Percentiles rank a stretch among this genome's conserved stretches.
Conservation (phyloP, 495 filamentous ascomycete species). For the Tetracladium setigerum region DNA sequence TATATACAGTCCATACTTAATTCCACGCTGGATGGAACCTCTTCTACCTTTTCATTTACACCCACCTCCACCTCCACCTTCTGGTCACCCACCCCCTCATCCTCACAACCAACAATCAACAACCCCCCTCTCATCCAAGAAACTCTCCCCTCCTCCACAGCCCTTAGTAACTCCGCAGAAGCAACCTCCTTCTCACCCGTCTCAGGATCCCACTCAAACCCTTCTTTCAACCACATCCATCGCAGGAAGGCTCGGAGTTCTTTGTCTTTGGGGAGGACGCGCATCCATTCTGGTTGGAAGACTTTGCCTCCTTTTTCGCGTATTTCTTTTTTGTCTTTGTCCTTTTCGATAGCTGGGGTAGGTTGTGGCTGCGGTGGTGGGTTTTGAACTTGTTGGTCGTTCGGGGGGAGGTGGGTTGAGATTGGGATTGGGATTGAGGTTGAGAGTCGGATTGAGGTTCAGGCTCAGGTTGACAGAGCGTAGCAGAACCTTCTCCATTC, state of each 20-base stretch:
- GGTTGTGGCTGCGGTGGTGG: background rate
- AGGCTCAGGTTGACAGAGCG: too few relatives aligned
- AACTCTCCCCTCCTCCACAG: conserved; percentile 52
- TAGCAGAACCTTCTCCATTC: conserved; percentile 40
- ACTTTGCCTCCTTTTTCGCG: conserved; percentile 16
- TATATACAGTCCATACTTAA: too few relatives aligned
- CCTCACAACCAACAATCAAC: conserved; percentile 11
- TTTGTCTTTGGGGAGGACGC: conserved; percentile 79
- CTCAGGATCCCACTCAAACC: conserved; percentile 69
- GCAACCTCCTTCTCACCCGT: conserved; percentile 58
- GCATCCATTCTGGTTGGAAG: conserved; percentile 75
- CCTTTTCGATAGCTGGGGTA: background rate
- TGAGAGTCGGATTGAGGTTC: background rate
- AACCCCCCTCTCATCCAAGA: conserved; percentile 41
- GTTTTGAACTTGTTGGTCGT: background rate
- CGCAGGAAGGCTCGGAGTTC: conserved; percentile 78
- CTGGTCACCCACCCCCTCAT: background rate
- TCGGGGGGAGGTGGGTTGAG: too few relatives aligned
- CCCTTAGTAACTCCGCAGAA: conserved; percentile 44
- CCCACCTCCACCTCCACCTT: too few relatives aligned
- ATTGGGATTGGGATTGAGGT: background rate
- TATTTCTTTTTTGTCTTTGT: too few relatives aligned
- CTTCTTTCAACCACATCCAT: conserved; percentile 89
- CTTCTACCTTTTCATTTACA: too few relatives aligned
- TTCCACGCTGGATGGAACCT: too few relatives aligned